A percentile compares a stretch with the other conserved stretches of the same genome.
Conservation (phyloP, 805 yeast species). For the Suhomyces sp. region DNA sequence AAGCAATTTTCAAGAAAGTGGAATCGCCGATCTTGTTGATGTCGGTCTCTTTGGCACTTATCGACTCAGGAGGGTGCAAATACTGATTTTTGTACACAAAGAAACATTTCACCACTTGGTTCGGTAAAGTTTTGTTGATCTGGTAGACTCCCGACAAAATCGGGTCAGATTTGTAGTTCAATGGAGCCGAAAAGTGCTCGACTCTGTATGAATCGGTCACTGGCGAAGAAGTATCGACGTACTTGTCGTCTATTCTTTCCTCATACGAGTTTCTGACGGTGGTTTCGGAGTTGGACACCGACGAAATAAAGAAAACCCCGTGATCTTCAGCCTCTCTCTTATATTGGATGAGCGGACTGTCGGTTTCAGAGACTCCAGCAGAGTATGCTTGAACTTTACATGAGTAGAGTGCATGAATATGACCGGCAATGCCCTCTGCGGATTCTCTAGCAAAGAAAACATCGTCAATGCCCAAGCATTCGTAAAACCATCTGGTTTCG, state of each 20-base stretch:
- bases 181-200: conserved; percentile 73
- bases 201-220: conserved; percentile 55
- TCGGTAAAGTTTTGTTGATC: conserved; percentile 32
- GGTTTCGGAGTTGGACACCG: conserved; percentile 21
- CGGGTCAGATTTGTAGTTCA: conserved; percentile 46
- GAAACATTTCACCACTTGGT: conserved; percentile 62
- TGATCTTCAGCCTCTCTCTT: conserved; percentile 78
- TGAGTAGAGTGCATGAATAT: conserved; percentile 85
- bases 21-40: conserved; percentile 72
- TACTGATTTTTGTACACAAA: conserved; percentile 74
- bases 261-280: conserved; percentile 54
- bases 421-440: conserved; percentile 74
- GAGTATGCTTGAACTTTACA: conserved; percentile 90
- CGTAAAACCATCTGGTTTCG: conserved; percentile 89
- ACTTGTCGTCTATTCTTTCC: conserved; percentile 74
- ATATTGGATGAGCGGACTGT: conserved; percentile 63
- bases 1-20: conserved; percentile 73
- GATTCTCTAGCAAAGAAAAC: conserved; percentile 86
- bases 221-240: conserved; percentile 55
- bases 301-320: conserved; percentile 86
- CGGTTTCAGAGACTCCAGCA: conserved; percentile 41
- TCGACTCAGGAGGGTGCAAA: conserved; percentile 9
- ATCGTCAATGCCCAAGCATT: conserved; percentile 84
- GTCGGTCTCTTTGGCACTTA: conserved; percentile 42
- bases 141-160: conserved; percentile 38